phyloP scores from a whole-genome alignment of 1,139 yeast genomes.

The Sugiyamaella grinbergsii region DNA sequence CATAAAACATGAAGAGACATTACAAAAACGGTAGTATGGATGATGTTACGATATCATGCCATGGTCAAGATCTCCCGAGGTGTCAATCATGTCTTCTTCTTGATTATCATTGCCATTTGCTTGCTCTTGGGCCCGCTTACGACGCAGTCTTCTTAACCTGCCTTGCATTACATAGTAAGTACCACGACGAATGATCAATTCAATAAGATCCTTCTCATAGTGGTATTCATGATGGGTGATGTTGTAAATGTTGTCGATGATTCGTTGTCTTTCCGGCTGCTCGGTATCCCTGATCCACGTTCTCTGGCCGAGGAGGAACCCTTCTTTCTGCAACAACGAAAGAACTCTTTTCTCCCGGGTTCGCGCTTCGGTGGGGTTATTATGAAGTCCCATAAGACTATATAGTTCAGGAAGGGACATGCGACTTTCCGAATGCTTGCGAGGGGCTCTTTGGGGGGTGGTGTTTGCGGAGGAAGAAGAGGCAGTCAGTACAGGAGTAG shows the following conservation, averaged over 20 bases:
- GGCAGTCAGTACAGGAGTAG: background rate
- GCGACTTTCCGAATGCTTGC: constrained; percentile 55
- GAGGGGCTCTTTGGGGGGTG: constrained; percentile 20
- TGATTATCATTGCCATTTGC: constrained; percentile 1
- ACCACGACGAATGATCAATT: constrained; percentile 74
- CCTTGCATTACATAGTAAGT: constrained; percentile 82
- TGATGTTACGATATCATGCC: background rate
- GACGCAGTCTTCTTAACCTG: constrained; percentile 65
- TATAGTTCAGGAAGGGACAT: constrained; percentile 60
- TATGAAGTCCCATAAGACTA: constrained; percentile 53
- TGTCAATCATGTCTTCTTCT: constrained; percentile 2
- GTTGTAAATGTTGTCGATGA: constrained; percentile 53
- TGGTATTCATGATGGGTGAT: constrained; percentile 54
- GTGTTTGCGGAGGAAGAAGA: background rate
- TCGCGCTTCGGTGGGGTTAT: constrained; percentile 57
- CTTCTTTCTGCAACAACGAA: constrained; percentile 58
- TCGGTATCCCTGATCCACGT: constrained; percentile 83
- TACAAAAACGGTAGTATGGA: background rate
- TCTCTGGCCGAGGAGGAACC: constrained; percentile 69
- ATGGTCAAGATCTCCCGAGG: background rate
- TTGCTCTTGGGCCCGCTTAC: constrained; percentile 23
- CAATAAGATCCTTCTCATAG: constrained; percentile 57
- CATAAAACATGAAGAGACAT: background rate
- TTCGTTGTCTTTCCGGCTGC: constrained; percentile 51
- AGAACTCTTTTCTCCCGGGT: constrained; percentile 63